Evolutionary conservation across 1,139 yeast genomes (phyloP), one percentile per base, ranked within the genome.

Genomic region (Starmera stellimalicola): DNA sequence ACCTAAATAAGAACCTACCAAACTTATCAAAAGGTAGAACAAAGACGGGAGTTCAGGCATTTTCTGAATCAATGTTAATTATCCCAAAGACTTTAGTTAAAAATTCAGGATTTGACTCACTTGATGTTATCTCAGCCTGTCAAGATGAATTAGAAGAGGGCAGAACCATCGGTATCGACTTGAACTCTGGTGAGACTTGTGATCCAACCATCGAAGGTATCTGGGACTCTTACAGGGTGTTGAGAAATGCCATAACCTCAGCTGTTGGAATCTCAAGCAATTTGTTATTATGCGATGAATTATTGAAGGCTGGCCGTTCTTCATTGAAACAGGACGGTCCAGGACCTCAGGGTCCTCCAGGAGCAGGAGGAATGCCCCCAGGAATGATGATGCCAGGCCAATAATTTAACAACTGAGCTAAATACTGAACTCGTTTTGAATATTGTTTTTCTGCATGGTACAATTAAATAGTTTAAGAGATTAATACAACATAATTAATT

Each of bases 221-320:
- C 39, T 93, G 95, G 94, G 99, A 93, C 61, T 82, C 94, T 25
- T 91, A 74, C 65, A 69, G 98, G 47, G 98, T 91, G 29, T 64
- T 91, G 40, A 76, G 98, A 63, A 91, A 93, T 57, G 95, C 95
- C 18, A 66, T 93, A 37, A 77, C 88, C 35, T 78, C 94, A 33
- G 95, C 97, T 28, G 81, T 94, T 5, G 95, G 96, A 37, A 93
- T 93, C 52, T 91, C 98, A 1, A 78, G 93, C 42, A 93, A 93
- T 57, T 66, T 93, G 50, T 69, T 93, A 47, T 68, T 91, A 43
- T 91, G 98, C 63, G 99, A 93, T 60, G 98, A 93, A 62, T 70
- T 93, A 48, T 70, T 93, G 55, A 87, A 91, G 64, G 98, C 98
- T 6, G 98, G 98, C 33, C 76, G 94, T 51, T 82, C 94, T 12